Evolutionary conservation across 1,139 yeast genomes (phyloP), one percentile per base, ranked within the genome.

Genomic region (Hansenula lynferdii): DNA sequence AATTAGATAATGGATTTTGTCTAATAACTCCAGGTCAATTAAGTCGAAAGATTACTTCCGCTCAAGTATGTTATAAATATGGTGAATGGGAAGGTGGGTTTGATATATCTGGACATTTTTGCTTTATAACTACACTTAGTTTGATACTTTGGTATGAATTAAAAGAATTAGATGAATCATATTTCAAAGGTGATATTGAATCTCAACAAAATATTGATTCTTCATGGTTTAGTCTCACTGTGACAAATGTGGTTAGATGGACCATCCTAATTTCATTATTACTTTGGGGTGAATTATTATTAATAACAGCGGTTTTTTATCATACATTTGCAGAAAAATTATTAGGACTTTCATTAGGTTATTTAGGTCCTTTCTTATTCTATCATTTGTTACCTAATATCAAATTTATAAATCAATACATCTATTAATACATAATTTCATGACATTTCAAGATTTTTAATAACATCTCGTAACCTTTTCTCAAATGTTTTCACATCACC

Each of bases 61-160:
- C 56, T 6, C 43, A 48, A 27, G 31, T 33, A 10, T 53, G 57
- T 34, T 35, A 42, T 15, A 19, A 33, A 8, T 59, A 61, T 17
- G 70, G 70, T 2, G 42, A 42, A 20, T 80, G 85, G 83, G 55
- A 54, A 6, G 72, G 75, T 28, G 83, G 82, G 5, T 76, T 77
- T 45, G 86, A 80, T 53, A 57, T 73, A 1, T 78, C 85, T 21
- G 86, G 89, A 0, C 89, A 81, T 54, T 72, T 70, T 42, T 74
- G 75, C 48, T 67, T 79, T 34, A 48, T 79, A 4, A 57, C 70
- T 2, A 70, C 77, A n/a, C 60, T 73, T 31, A 69, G 78, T 40
- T 49, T 74, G 42, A 57, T 75, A 8, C 42, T 72, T 4, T 59
- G 72, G 64, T 52, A 61, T 32, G 75, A 68, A 41, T 38, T 67